Evolutionary conservation across 1,284 basidiomycete genomes (phyloP).

Genomic region (Apiotrichum gamsii): DNA sequence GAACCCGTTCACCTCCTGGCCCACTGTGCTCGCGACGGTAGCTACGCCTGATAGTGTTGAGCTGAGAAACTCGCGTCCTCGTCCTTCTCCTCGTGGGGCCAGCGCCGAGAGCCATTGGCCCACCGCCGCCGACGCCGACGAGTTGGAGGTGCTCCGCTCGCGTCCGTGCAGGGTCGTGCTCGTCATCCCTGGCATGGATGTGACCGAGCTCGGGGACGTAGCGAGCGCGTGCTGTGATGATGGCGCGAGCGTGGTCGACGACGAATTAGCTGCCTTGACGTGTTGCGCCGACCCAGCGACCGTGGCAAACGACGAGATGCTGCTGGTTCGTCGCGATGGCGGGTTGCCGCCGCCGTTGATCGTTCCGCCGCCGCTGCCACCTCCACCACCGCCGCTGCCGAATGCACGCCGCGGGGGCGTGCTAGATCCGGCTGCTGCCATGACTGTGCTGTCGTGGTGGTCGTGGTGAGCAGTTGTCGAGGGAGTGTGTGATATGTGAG

Average conservation of each 20-base stretch:
- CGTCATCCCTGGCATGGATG: not conserved
- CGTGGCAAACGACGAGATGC: not conserved
- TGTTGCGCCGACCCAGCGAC: too few relatives aligned
- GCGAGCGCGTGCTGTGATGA: too few relatives aligned
- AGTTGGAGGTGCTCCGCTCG: not conserved
- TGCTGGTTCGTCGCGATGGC: not conserved
- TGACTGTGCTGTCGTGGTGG: too few relatives aligned
- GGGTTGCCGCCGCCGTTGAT: not conserved
- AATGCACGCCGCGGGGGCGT: slow-evolving; percentile 3
- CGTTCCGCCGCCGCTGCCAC: not conserved
- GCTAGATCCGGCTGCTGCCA: not conserved
- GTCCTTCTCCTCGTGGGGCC: slow-evolving; percentile 41
- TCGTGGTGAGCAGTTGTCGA: too few relatives aligned
- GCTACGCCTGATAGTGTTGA: slow-evolving; percentile 39
- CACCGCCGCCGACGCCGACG: slow-evolving; percentile 28
- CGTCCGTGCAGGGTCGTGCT: slow-evolving; percentile 5
- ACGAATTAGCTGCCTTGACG: too few relatives aligned
- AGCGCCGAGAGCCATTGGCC: slow-evolving; percentile 40
- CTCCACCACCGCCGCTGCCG: not conserved
- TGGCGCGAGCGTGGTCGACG: too few relatives aligned
- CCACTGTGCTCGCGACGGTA: slow-evolving; percentile 30
- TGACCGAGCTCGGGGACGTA: not conserved
- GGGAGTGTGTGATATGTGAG: too few relatives aligned
- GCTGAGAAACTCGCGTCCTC: slow-evolving; percentile 36
- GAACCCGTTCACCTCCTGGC: slow-evolving; percentile 17